phyloP scores from a whole-genome alignment of 257 asterid species.

The Eucommia ulmoides region DNA sequence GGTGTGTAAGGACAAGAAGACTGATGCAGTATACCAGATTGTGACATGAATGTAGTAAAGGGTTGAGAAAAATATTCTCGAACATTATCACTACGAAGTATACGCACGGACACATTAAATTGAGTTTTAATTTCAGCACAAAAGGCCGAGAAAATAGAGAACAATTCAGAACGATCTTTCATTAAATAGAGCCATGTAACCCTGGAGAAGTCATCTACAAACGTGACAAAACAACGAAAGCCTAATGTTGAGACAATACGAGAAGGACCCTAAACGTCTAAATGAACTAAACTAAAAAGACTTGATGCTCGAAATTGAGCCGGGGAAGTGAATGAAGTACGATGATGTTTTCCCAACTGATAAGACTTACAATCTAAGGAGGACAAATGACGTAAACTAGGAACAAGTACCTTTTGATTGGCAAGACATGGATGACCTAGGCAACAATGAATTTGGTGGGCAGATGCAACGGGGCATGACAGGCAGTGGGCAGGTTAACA shows the following conservation, averaged over 20 bases:
- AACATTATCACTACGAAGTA: background rate
- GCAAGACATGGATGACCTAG: background rate
- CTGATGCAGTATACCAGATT: background rate
- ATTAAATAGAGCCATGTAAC: background rate
- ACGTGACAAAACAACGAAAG: background rate
- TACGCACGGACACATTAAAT: background rate
- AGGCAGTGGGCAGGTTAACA: too few relatives aligned
- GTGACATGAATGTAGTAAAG: background rate
- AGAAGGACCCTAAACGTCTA: background rate
- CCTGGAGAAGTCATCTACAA: background rate
- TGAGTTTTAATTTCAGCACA: background rate
- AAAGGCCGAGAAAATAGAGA: background rate
- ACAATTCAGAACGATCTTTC: background rate
- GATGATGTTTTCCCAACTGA: background rate
- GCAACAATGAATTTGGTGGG: background rate
- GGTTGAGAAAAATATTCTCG: background rate
- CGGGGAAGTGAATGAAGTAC: background rate
- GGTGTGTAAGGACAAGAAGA: background rate
- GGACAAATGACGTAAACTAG: background rate
- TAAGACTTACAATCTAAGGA: background rate
- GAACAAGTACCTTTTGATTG: background rate
- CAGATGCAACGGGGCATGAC: too few relatives aligned
- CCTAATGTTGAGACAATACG: background rate
- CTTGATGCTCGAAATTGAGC: background rate
- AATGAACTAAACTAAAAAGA: background rate